Base-by-base conservation (phyloP, 2,329 filamentous ascomycete species). In the Boeremia lycopersici region DNA sequence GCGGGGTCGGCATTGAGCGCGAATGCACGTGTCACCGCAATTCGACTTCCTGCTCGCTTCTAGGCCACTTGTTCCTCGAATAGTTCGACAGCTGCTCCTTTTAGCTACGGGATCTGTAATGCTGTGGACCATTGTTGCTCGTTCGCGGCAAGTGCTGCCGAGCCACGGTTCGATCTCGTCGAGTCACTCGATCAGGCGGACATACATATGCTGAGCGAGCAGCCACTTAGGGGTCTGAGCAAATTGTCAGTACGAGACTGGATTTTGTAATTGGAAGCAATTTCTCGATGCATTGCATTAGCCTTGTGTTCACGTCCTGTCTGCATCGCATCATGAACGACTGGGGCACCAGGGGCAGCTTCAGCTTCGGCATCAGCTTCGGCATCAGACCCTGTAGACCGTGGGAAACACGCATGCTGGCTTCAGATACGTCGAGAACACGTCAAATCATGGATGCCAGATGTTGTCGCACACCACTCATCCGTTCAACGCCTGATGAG, bases 401-500 rank as follows among this genome's bases (percentile, higher is more conserved):
- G 19, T 23, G 3, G 19, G 9, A 31, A 31, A 10, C 35, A 38
- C 9, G 9, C 15, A 25, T 31, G 13, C 29, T n/a, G 36, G 11
- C 36, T 39, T n/a, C 19, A 5, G 19, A 23, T 23, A 23, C 19
- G 5, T 23, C 19, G 19, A 23, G 19, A 23, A 23, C 19, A 23
- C 19, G 19, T 23, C 19, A 23, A 23, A 23, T 23, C 19, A 11
- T 13, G 19, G 23, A 39, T 9, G 23, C 13, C 23, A 25, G 15
- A 25, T n/a, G 15, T n/a, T 12, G 13, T 8, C 10, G n/a, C n/a
- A n/a, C 12, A 30, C 15, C 38, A 15, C 25, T 55, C 46, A 55
- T 17, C 46, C 15, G 19, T 26, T 47, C 9, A 50, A 29, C 3
- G 70, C 71, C 10, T 61, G 50, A 28, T 67, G 62, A 12, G 72